A percentile compares a stretch with the other conserved stretches of the same genome.
Evolutionary conservation across 202 grass and related monocot genomes (phyloP).

Genomic region (Tripidium arundinaceum): DNA sequence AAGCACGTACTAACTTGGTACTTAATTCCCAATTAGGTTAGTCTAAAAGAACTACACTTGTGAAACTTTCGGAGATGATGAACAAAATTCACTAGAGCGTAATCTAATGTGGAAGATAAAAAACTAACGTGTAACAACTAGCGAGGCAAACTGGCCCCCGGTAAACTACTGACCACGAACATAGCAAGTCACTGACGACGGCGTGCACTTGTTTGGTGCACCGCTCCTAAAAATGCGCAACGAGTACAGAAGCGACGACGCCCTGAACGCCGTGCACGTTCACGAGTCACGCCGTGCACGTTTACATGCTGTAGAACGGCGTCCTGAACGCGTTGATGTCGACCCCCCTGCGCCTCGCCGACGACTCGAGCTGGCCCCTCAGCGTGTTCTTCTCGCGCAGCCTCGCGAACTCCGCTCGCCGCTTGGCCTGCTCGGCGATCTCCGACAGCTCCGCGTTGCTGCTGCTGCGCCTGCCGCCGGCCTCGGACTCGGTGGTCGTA

Average conservation of each 20-base stretch:
- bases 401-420: constrained; percentile 60
- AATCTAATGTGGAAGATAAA: no score
- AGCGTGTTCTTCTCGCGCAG: constrained; percentile 42
- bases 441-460: constrained; percentile 55
- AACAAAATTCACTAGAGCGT: no score
- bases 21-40: no score
- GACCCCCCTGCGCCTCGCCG: constrained; percentile 42
- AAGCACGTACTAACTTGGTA: no score
- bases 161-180: background rate
- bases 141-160: no score
- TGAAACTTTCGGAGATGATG: no score
- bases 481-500: constrained; percentile 27
- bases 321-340: constrained; percentile 25
- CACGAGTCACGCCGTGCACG: no score
- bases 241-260: background rate
- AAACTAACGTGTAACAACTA: no score
- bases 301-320: constrained; percentile 42
- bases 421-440: constrained; percentile 74
- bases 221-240: constrained; percentile 7
- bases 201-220: background rate
- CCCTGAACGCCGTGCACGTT: no score
- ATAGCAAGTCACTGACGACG: background rate
- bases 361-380: constrained; percentile 47
- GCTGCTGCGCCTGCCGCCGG: constrained; percentile 16
- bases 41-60: no score